Evolutionary conservation across 768 basidiomycete species (phyloP), one percentile per base, ranked within the genome.

Genomic region (Tulasnella sp.): DNA sequence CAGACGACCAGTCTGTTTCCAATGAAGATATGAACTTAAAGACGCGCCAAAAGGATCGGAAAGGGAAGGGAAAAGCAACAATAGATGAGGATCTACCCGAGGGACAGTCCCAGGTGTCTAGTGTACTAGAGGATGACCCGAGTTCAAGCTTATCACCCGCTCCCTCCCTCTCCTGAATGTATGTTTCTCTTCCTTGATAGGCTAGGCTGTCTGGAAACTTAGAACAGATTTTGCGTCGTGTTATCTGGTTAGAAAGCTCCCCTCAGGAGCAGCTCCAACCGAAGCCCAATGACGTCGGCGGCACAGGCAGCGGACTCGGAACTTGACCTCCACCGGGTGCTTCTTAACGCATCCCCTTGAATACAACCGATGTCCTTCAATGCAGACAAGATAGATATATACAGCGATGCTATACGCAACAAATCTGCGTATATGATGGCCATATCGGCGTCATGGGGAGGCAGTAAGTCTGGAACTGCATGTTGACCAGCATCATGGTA

Each of bases 391-490:
- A 54, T 37, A 16, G 28, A 7, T 69, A 16, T 37, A 37, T 14
- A 4, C 8, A 16, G 18, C 7, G 64, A 69, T 31, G 11, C 14
- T 37, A 69, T 28, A 20, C 64, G 34, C 28, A 37, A 37, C 31
- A 69, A 37, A 37, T 28, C 34, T 34, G 64, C 34, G n/a, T 75
- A 75, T 75, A 0, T 24, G 28, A 75, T 75, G 74, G 74, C 74
- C n/a, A 41, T 24, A n/a, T 44, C 74, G 22, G 74, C 74, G 28
- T 75, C 42, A 24, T 75, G 74, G 74, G 74, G 74, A n/a, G 74
- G 74, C 11, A 75, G 74, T 75, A 75, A 75, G 74, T 75, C 41
- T 6, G 11, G 24, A 34, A 31, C 2, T 24, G 28, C 20, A 7
- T 40, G 31, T 16, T 24, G 44, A n/a, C 73, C 74, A 75, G 2